Evolutionary conservation across 805 yeast genomes (phyloP).

Genomic region (Starmerella scarabaei): DNA sequence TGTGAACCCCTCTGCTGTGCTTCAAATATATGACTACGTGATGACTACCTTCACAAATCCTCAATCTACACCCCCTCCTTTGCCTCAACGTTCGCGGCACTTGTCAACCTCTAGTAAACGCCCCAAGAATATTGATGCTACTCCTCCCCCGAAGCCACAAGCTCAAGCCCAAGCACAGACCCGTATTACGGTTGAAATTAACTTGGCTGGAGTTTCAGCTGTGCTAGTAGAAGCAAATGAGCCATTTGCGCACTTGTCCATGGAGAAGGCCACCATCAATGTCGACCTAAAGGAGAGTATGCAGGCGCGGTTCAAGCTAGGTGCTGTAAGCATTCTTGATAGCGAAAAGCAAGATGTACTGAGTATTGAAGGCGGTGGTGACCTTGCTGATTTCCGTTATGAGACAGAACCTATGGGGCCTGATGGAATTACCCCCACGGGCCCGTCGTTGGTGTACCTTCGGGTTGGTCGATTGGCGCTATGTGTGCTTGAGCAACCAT

Average conservation of each 20-base stretch:
- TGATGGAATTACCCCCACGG: constrained; percentile 28
- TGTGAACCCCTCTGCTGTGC: constrained; percentile 60
- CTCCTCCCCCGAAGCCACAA: not conserved
- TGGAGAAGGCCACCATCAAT: constrained; percentile 59
- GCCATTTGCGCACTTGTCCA: constrained; percentile 62
- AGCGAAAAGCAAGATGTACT: constrained; percentile 40
- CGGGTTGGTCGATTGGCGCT: constrained; percentile 64
- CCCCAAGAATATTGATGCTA: not conserved
- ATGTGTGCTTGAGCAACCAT: constrained; percentile 45
- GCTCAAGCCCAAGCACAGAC: not conserved
- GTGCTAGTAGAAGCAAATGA: constrained; percentile 73
- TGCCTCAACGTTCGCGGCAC: no score
- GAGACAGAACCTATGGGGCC: constrained; percentile 48
- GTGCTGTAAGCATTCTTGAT: constrained; percentile 53
- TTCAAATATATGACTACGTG: constrained; percentile 67
- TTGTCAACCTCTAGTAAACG: not conserved
- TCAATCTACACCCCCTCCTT: constrained; percentile 16
- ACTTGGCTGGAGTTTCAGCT: constrained; percentile 58
- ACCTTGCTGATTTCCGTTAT: constrained; percentile 68
- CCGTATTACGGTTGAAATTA: constrained; percentile 47
- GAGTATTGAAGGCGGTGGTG: constrained; percentile 71
- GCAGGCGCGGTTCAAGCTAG: constrained; percentile 62
- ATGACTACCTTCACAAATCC: constrained; percentile 84
- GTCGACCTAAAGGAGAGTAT: constrained; percentile 56
- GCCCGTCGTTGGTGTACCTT: constrained; percentile 43